phyloP scores from a whole-genome alignment of 176 grass and related monocot species.

The Otatea glauca region DNA sequence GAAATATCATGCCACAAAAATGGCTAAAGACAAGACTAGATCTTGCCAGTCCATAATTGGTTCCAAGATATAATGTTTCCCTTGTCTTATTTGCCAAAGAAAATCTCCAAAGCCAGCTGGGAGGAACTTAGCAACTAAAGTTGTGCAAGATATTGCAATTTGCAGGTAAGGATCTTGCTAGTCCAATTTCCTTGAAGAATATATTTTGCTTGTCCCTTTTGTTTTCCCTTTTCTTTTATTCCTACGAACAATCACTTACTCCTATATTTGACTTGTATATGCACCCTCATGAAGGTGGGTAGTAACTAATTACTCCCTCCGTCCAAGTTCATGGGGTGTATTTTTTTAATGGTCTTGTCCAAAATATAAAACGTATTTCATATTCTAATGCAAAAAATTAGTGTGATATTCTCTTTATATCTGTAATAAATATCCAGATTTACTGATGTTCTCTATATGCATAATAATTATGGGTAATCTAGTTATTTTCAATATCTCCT shows the following conservation, averaged over 20 bases:
- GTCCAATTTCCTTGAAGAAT: neutral
- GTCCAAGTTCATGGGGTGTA: too few species aligned
- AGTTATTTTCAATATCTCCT: too few species aligned
- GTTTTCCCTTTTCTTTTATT: neutral
- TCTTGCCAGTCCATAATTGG: neutral
- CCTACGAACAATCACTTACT: neutral
- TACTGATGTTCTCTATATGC: too few species aligned
- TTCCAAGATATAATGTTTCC: neutral
- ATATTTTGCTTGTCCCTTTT: neutral
- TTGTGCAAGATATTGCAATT: neutral
- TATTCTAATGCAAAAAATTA: too few species aligned
- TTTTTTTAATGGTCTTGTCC: too few species aligned
- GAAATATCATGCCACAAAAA: constrained; percentile 18
- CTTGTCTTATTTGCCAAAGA: neutral
- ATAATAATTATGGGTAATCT: too few species aligned
- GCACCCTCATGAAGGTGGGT: neutral
- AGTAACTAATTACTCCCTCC: neutral
- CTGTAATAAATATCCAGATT: too few species aligned
- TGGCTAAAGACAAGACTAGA: neutral
- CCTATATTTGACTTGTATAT: neutral
- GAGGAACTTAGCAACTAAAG: neutral
- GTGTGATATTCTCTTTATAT: too few species aligned
- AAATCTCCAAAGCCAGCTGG: neutral
- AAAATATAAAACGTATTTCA: too few species aligned
- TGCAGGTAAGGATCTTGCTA: neutral